These are phyloP conservation scores for Pinus tabuliformis DNA, from an alignment of 75 land plant genomes.

Conservation along the genomic window DNA sequence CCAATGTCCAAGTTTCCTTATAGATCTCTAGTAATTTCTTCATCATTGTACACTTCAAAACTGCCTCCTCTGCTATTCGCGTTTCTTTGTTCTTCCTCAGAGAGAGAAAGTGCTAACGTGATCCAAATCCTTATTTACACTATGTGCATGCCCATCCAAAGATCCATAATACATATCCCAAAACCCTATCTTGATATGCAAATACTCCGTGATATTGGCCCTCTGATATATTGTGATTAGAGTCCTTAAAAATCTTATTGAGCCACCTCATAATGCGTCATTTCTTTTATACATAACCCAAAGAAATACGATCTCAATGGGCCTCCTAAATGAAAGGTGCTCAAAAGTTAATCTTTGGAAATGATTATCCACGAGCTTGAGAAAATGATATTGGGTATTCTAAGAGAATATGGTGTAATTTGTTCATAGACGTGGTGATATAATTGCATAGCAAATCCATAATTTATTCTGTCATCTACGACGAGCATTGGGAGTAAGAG, in stretches of 20 bases:
- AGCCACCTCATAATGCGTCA: slow-evolving; percentile 54
- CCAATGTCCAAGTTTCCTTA: slow-evolving; percentile 69
- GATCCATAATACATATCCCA: slow-evolving; percentile 23
- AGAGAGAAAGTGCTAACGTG: too few relatives aligned
- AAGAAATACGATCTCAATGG: slow-evolving; percentile 4
- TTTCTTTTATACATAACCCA: slow-evolving; percentile 20
- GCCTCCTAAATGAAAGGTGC: background rate
- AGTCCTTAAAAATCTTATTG: slow-evolving; percentile 53
- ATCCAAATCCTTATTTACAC: too few relatives aligned
- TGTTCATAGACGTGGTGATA: background rate
- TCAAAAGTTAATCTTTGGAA: background rate
- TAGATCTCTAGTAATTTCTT: slow-evolving; percentile 74
- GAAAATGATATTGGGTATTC: background rate
- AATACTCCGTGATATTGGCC: slow-evolving; percentile 27
- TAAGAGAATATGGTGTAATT: background rate
- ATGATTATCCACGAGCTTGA: background rate
- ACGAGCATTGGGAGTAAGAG: too few relatives aligned
- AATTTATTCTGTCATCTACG: background rate
- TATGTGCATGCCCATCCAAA: too few relatives aligned
- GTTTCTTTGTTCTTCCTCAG: too few relatives aligned
- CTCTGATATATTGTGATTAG: slow-evolving; percentile 35
- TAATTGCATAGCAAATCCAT: background rate
- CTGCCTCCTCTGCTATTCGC: too few relatives aligned
- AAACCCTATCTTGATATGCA: slow-evolving; percentile 16
- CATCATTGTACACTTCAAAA: slow-evolving; percentile 58